Conservation (phyloP, 306 rosid species). For the Acacia acuminata region DNA sequence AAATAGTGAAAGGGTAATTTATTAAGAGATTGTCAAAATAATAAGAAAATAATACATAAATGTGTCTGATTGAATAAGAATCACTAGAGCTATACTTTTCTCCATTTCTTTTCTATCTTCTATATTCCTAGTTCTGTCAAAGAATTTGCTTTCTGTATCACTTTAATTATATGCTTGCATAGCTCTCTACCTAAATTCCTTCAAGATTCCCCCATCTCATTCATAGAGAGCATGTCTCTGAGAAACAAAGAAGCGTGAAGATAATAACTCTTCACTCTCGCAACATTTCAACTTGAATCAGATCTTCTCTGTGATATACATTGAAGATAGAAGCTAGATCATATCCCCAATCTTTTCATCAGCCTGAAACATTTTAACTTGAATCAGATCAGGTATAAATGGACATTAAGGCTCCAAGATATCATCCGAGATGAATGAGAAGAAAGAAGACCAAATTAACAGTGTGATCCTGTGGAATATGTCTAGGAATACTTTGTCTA, state of each 20-base stretch:
- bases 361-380: conserved; percentile 41
- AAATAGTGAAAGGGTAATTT: background rate
- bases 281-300: conserved; percentile 30
- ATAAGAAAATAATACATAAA: conserved; percentile 22
- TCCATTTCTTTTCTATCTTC: background rate
- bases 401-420: background rate
- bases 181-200: conserved; percentile 15
- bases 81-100: conserved; percentile 14
- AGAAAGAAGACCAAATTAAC: background rate
- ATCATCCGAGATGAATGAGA: background rate
- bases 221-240: conserved; percentile 7
- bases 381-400: conserved; percentile 33
- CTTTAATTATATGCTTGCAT: conserved; percentile 21
- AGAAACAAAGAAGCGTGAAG: conserved; percentile 30
- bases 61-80: background rate
- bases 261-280: conserved; percentile 25
- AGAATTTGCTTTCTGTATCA: conserved; percentile 34
- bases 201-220: conserved; percentile 1
- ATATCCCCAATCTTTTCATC: conserved; percentile 23
- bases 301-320: background rate
- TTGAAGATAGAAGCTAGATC: conserved; percentile 24
- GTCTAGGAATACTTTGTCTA: background rate
- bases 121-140: conserved; percentile 21
- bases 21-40: background rate
- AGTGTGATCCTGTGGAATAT: too few species aligned